Conservation (phyloP, 164 flowering plant genomes). For the Hamamelis virginiana region DNA sequence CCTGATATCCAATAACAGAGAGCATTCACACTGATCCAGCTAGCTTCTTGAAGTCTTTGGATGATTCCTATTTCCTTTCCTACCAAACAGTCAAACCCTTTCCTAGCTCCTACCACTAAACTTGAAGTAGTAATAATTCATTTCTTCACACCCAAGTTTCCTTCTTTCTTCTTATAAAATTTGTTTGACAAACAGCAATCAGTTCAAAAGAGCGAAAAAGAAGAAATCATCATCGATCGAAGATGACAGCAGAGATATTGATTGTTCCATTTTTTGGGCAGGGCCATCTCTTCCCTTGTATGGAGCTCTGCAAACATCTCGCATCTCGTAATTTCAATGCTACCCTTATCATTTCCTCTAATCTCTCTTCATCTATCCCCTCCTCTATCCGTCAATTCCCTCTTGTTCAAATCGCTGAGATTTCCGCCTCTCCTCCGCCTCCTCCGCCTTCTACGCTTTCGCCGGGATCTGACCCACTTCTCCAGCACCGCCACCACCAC, state of each 20-base stretch:
- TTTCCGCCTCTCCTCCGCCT: background rate
- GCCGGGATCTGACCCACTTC: background rate
- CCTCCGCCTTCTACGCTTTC: background rate
- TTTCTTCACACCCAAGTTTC: background rate
- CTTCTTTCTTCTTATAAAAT: too few relatives aligned
- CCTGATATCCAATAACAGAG: too few relatives aligned
- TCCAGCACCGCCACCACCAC: background rate
- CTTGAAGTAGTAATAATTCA: background rate
- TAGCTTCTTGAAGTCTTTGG: too few relatives aligned
- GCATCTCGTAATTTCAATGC: constrained; percentile 7
- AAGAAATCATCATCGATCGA: background rate
- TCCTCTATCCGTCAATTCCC: constrained; percentile 40
- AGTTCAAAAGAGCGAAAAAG: background rate
- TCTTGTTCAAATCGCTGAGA: constrained; percentile 19
- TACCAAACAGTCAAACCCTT: too few relatives aligned
- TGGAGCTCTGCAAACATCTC: constrained; percentile 54
- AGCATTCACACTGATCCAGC: too few relatives aligned
- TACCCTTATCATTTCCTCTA: constrained; percentile 44
- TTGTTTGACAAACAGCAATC: too few relatives aligned
- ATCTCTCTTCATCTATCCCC: constrained; percentile 21
- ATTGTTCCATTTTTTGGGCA: constrained; percentile 51
- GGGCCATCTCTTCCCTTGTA: constrained; percentile 57
- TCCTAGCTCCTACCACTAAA: too few relatives aligned
- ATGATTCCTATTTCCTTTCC: too few relatives aligned
- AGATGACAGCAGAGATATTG: constrained; percentile 25